Percentiles rank a stretch among this genome's conserved stretches.
Evolutionary conservation across 768 basidiomycete species (phyloP).

Genomic region (Lactifluus volemus): DNA sequence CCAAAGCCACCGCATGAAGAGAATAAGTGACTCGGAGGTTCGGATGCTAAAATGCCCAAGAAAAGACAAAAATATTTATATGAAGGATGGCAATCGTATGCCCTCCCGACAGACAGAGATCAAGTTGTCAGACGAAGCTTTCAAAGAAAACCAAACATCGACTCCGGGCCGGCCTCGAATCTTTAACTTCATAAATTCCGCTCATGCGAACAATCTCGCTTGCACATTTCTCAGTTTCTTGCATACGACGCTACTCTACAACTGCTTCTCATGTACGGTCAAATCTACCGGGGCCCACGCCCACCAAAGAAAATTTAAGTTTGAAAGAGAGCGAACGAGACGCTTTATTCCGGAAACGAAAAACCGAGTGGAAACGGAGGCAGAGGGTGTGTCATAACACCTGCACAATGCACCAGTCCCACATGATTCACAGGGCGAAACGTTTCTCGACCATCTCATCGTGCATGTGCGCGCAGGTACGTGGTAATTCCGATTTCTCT

Average conservation of each 20-base stretch:
- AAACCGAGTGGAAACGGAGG: slow-evolving; percentile 68
- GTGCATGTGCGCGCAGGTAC: slow-evolving; percentile 71
- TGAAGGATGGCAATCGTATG: no score
- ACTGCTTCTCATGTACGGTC: neutral
- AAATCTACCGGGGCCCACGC: neutral
- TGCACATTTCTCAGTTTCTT: neutral
- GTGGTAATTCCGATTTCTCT: neutral
- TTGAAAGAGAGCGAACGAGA: slow-evolving; percentile 9
- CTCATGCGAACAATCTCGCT: neutral
- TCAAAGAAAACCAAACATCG: no score
- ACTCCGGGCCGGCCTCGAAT: no score
- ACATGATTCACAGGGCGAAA: slow-evolving; percentile 46
- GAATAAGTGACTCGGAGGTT: no score
- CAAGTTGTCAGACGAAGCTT: no score
- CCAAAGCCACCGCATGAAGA: no score
- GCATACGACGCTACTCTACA: slow-evolving; percentile 6
- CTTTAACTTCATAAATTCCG: neutral
- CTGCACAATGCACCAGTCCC: neutral
- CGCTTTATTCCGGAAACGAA: slow-evolving; percentile 35
- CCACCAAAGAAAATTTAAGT: neutral
- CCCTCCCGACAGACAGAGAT: no score
- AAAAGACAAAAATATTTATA: no score
- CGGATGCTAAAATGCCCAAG: no score
- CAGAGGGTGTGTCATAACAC: slow-evolving; percentile 45
- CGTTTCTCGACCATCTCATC: slow-evolving; percentile 75